phyloP scores from a whole-genome alignment of 225 moss, liverwort and hornwort species.

The Sphagnum tenellum region DNA sequence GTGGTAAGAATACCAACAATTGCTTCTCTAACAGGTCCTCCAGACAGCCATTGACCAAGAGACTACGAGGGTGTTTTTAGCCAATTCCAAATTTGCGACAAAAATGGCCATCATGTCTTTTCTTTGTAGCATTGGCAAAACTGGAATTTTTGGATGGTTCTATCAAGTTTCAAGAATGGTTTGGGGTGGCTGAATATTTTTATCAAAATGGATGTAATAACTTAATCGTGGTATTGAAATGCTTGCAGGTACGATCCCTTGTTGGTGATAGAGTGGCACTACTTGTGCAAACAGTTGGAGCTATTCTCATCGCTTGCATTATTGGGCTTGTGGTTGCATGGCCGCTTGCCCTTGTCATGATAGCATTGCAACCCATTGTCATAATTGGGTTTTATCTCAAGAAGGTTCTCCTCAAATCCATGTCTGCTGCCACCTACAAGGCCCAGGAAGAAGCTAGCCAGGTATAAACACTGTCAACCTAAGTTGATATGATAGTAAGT shows the following conservation, averaged over 20 bases:
- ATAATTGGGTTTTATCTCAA: not conserved
- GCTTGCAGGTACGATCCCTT: slow-evolving; percentile 1
- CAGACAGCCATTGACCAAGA: not conserved
- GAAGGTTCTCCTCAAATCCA: not conserved
- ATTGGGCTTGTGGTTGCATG: not conserved
- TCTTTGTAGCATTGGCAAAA: too few relatives aligned
- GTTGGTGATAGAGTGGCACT: not conserved
- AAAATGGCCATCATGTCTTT: too few relatives aligned
- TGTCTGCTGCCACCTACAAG: not conserved
- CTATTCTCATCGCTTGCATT: not conserved
- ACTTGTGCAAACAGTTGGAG: not conserved
- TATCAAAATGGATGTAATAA: too few relatives aligned
- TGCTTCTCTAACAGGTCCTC: too few relatives aligned
- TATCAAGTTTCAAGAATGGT: too few relatives aligned
- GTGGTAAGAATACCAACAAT: slow-evolving; percentile 11
- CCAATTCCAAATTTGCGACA: not conserved
- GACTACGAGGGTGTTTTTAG: not conserved
- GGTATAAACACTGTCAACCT: not conserved
- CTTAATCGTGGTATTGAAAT: too few relatives aligned
- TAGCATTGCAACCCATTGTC: slow-evolving; percentile 1
- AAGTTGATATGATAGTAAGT: too few relatives aligned
- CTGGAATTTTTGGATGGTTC: not conserved
- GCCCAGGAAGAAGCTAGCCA: slow-evolving; percentile 1
- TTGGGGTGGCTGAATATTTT: too few relatives aligned
- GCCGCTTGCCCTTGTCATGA: slow-evolving; percentile 1